Evolutionary conservation across 1,284 basidiomycete species (phyloP).

Genomic region (Tylopilus sp.): DNA sequence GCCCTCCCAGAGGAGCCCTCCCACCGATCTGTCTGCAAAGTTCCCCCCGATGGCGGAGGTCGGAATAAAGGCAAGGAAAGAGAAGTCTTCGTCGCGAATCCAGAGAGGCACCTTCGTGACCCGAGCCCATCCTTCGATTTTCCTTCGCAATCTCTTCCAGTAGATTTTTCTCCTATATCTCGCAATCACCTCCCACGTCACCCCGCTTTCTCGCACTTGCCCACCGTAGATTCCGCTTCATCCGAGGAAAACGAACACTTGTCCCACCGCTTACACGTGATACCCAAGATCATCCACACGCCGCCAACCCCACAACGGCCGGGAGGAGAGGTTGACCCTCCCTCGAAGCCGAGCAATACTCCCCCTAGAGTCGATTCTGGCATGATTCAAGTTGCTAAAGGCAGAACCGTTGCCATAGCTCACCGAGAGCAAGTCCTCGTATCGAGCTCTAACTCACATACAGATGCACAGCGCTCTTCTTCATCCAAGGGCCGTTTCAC

Average conservation of each 20-base stretch:
- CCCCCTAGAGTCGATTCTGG: slow-evolving; percentile 10
- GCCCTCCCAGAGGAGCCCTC: slow-evolving; percentile 31
- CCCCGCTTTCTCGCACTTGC: slow-evolving; percentile 11
- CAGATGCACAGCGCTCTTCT: background rate
- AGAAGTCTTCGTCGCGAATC: slow-evolving; percentile 8
- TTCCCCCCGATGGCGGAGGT: slow-evolving; percentile 7
- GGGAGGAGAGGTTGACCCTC: slow-evolving; percentile 13
- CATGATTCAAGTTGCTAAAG: slow-evolving; percentile 14
- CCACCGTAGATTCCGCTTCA: slow-evolving; percentile 27
- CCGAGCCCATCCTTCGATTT: slow-evolving; percentile 10
- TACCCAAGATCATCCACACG: slow-evolving; percentile 40
- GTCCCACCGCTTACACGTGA: slow-evolving; percentile 16
- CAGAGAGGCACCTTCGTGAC: slow-evolving; percentile 4
- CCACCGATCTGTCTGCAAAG: slow-evolving; percentile 14
- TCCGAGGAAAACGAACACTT: slow-evolving; percentile 23
- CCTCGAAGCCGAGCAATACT: slow-evolving; percentile 2
- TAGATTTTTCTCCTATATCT: slow-evolving; percentile 6
- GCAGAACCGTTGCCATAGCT: slow-evolving; percentile 13
- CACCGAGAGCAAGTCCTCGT: slow-evolving; percentile 30
- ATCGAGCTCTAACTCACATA: slow-evolving; percentile 20
- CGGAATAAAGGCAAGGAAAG: slow-evolving; percentile 32
- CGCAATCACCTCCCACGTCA: slow-evolving; percentile 8
- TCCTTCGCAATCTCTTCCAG: slow-evolving; percentile 23
- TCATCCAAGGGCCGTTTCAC: slow-evolving; percentile 29
- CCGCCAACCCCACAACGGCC: slow-evolving; percentile 40